Evolutionary conservation across 805 yeast genomes (phyloP).

Genomic region (Kuraishia capsulata): DNA sequence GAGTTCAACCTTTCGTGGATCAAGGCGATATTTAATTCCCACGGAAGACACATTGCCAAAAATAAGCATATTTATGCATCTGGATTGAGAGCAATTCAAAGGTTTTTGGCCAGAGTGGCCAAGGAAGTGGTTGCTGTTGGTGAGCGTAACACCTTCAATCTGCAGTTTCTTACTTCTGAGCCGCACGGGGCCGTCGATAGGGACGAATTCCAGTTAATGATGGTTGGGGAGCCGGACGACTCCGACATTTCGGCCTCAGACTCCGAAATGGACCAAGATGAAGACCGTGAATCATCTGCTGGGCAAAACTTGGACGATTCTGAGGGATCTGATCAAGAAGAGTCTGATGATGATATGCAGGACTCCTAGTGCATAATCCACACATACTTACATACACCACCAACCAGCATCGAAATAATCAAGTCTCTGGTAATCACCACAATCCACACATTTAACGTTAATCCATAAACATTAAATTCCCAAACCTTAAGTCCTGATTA

Average conservation of each 20-base stretch:
- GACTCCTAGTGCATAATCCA: no score
- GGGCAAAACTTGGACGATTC: no score
- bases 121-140: slow-evolving; percentile 59
- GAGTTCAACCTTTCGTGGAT: slow-evolving; percentile 85
- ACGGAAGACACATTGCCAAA: slow-evolving; percentile 64
- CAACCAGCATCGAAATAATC: no score
- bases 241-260: slow-evolving; percentile 4
- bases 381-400: no score
- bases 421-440: no score
- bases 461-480: no score
- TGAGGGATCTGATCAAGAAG: no score
- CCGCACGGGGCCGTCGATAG: slow-evolving; percentile 6
- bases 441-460: no score
- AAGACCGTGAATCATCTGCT: slow-evolving; percentile 9
- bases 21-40: slow-evolving; percentile 52
- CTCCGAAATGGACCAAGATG: slow-evolving; percentile 8
- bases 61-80: slow-evolving; percentile 57
- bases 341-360: no score
- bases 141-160: slow-evolving; percentile 44
- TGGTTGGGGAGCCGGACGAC: slow-evolving; percentile 13
- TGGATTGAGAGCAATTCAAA: slow-evolving; percentile 59
- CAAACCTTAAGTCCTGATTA: no score
- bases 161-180: slow-evolving; percentile 35
- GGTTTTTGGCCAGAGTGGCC: slow-evolving; percentile 65
- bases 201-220: slow-evolving; percentile 13